Evolutionary conservation across 352 stramenopile genomes (phyloP).

Genomic region (Phytopythium vexans): DNA sequence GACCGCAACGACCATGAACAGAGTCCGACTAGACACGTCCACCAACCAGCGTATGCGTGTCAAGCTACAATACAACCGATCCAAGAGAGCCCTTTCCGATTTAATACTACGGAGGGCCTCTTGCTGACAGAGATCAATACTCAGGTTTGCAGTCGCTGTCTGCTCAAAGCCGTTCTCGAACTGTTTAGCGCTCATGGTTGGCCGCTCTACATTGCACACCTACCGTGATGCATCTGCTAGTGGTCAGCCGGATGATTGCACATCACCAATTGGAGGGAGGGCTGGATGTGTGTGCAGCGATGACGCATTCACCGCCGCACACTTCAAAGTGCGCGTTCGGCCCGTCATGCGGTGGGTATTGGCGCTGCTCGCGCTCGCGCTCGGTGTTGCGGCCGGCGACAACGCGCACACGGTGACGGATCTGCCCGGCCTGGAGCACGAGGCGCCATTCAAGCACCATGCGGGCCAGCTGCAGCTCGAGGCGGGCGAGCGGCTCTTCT

Average conservation of each 20-base stretch:
- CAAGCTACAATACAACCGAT: no score
- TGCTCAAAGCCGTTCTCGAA: no score
- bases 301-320: neutral
- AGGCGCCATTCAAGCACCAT: conserved; percentile 57
- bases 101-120: no score
- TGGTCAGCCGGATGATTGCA: conserved; percentile 2
- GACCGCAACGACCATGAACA: neutral
- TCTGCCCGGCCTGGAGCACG: conserved; percentile 41
- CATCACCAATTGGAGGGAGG: conserved; percentile 1
- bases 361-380: conserved; percentile 10
- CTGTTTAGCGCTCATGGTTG: no score
- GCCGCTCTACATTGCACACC: no score
- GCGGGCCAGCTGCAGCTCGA: conserved; percentile 54
- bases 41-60: no score
- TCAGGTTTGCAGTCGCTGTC: no score
- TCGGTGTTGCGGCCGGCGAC: conserved; percentile 7
- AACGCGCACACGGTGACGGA: conserved; percentile 38
- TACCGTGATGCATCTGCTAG: no score
- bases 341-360: conserved; percentile 5
- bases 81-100: no score
- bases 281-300: conserved; percentile 6
- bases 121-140: no score
- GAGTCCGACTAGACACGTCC: neutral
- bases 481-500: conserved; percentile 63
- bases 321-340: no score